Percentiles rank a stretch among this genome's conserved stretches.
These are phyloP conservation scores for Ceratocystis destructans DNA, from an alignment of 2,329 filamentous ascomycete species.

Conservation along the genomic window DNA sequence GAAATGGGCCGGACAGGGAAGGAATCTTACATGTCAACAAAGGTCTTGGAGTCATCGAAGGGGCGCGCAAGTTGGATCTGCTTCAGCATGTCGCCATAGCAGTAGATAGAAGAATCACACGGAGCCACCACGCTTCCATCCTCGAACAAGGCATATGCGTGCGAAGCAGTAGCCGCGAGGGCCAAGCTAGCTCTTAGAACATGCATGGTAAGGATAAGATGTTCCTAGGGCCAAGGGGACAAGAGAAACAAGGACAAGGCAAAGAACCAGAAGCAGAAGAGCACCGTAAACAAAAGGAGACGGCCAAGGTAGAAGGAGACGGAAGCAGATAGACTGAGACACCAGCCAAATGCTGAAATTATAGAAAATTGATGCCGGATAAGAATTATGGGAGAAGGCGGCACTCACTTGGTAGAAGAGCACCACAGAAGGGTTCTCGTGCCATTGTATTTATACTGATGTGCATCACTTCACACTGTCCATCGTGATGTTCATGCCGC, in stretches of 20 bases:
- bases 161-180: conserved; percentile 12
- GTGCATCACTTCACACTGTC: background rate
- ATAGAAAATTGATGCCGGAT: background rate
- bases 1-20: background rate
- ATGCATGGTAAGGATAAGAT: background rate
- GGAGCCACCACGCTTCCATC: conserved; percentile 49
- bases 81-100: conserved; percentile 48
- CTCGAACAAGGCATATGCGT: conserved; percentile 35
- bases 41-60: conserved; percentile 56
- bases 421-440: background rate
- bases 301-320: background rate
- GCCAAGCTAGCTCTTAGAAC: background rate
- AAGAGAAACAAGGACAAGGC: background rate
- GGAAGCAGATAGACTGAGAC: background rate
- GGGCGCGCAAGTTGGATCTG: conserved; percentile 49
- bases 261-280: background rate
- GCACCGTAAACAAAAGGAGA: background rate
- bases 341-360: background rate
- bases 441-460: background rate
- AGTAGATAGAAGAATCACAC: conserved; percentile 55
- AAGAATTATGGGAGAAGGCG: background rate
- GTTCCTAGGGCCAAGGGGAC: no score
- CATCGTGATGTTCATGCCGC: background rate
- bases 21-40: conserved; percentile 48
- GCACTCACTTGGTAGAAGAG: background rate